Evolutionary conservation across 1,139 yeast species (phyloP).

Genomic region (Debaryomyces fabryi): DNA sequence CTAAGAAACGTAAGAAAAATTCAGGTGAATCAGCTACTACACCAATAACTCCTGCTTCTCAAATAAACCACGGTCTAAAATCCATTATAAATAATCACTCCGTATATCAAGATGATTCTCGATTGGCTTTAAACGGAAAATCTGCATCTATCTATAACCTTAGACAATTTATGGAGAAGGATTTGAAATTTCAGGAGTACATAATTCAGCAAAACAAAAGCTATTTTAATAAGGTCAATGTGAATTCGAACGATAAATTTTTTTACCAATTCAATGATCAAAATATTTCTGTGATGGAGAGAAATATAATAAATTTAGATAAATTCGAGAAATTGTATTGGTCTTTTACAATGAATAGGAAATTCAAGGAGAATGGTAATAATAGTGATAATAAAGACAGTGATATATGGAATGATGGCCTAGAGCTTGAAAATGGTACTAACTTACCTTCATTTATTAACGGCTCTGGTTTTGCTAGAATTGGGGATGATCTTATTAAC

Average conservation of each 20-base stretch:
- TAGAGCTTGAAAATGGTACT: conserved; percentile 35
- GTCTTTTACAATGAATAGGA: conserved; percentile 37
- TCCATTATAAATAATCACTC: conserved; percentile 21
- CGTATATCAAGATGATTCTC: conserved; percentile 31
- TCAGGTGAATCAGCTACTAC: conserved; percentile 21
- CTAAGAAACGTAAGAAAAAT: conserved; percentile 20
- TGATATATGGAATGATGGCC: conserved; percentile 23
- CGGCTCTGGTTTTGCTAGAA: conserved; percentile 29
- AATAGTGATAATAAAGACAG: not conserved
- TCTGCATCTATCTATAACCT: conserved; percentile 50
- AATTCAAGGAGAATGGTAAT: conserved; percentile 1
- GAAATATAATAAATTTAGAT: conserved; percentile 24
- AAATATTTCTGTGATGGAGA: conserved; percentile 19
- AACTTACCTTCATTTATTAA: conserved; percentile 26
- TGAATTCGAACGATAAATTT: conserved; percentile 10
- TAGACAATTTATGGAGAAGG: conserved; percentile 56
- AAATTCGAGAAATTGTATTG: conserved; percentile 52
- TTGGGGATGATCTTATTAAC: conserved; percentile 30
- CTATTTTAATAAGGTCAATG: conserved; percentile 18
- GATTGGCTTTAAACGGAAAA: conserved; percentile 29
- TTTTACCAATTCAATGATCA: conserved; percentile 12
- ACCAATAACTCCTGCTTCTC: conserved; percentile 31
- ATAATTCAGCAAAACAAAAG: conserved; percentile 25
- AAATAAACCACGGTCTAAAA: conserved; percentile 28
- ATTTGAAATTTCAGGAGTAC: conserved; percentile 43